Conservation (phyloP, 805 yeast genomes). For the Starmerella vaccinii region DNA sequence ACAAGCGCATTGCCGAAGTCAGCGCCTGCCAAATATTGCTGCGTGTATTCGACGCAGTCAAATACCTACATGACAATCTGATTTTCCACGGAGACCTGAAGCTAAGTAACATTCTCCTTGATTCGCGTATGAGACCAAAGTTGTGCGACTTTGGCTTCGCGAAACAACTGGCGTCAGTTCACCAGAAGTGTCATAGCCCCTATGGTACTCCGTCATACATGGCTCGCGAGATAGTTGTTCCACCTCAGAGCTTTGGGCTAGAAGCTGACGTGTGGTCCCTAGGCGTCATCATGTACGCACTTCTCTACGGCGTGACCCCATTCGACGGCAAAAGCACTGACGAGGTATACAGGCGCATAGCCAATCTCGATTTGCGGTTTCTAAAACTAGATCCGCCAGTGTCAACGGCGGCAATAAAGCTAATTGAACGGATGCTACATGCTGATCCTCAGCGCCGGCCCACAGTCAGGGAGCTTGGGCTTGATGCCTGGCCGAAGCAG, state of each 20-base stretch:
- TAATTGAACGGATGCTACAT: slow-evolving; percentile 54
- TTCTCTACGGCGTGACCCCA: slow-evolving; percentile 86
- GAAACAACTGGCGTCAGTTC: slow-evolving; percentile 60
- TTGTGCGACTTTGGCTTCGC: slow-evolving; percentile 97
- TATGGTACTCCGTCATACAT: slow-evolving; percentile 98
- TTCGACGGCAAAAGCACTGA: slow-evolving; percentile 89
- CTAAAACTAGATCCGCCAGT: slow-evolving; percentile 49
- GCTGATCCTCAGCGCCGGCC: slow-evolving; percentile 75
- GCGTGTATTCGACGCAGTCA: slow-evolving; percentile 84
- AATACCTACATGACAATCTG: slow-evolving; percentile 77
- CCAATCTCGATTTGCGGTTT: slow-evolving; percentile 63
- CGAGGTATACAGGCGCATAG: slow-evolving; percentile 79
- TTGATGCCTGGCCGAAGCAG: neutral
- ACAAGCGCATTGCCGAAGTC: slow-evolving; percentile 77
- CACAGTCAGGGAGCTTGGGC: slow-evolving; percentile 49
- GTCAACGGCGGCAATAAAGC: slow-evolving; percentile 55
- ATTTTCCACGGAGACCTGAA: slow-evolving; percentile 92
- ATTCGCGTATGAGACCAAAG: slow-evolving; percentile 81
- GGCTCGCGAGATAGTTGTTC: slow-evolving; percentile 88
- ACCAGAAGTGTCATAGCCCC: slow-evolving; percentile 72
- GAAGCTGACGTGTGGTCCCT: slow-evolving; percentile 98
- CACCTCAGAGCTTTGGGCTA: slow-evolving; percentile 60
- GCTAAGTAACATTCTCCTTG: slow-evolving; percentile 88
- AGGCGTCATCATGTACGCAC: slow-evolving; percentile 88
- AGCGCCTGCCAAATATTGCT: slow-evolving; percentile 79